Base-by-base conservation (phyloP, 768 basidiomycete species). In the Boletus pseudo-olivaceus region DNA sequence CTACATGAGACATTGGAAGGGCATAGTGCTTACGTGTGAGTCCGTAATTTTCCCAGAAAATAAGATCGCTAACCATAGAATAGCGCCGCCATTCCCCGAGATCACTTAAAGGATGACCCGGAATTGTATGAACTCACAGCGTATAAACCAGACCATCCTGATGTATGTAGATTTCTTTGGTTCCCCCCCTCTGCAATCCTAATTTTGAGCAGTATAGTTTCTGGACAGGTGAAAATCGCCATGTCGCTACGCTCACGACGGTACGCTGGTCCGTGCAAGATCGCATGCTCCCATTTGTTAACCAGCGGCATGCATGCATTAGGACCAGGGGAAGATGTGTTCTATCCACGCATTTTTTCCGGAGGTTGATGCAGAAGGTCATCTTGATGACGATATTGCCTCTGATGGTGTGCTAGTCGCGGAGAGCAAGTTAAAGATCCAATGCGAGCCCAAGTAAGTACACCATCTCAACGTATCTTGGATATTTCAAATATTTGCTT, bases 21-120 rank as follows among this genome's bases (percentile, higher is more conserved):
- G 15, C 50, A 73, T 58, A 74, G 73, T 34, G 68, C 78, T 64
- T 84, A 81, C 62, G 74, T 77, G 81, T 78, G 37, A 55, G 77
- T 61, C 35, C 33, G 51, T 27, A 10, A 40, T 49, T 38, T 50
- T 62, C 51, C 48, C 56, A 44, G 42, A 50, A 53, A 30, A 47
- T 32, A 33, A 23, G 11, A 20, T 14, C 26, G 32, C 47, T 35
- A 27, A 58, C 39, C 15, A 43, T 51, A 6, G 33, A 46, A 42
- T 49, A 81, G 80, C 32, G 72, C 76, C 0, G 69, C 71, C 17
- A 64, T 84, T 37, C 72, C 79, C 12, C 74, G 74, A 49, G 66
- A 72, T 37, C 60, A 63, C 17, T 70, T 84, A 37, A 65, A 72
- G 54, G 66, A 75, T 38, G 80, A 84, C 57, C 68, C 73, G 1